Percentiles rank a stretch among this genome's conserved stretches.
These are phyloP conservation scores for Monosiga brevicollis DNA, from an alignment of 78 protist species.

Conservation along the genomic window DNA sequence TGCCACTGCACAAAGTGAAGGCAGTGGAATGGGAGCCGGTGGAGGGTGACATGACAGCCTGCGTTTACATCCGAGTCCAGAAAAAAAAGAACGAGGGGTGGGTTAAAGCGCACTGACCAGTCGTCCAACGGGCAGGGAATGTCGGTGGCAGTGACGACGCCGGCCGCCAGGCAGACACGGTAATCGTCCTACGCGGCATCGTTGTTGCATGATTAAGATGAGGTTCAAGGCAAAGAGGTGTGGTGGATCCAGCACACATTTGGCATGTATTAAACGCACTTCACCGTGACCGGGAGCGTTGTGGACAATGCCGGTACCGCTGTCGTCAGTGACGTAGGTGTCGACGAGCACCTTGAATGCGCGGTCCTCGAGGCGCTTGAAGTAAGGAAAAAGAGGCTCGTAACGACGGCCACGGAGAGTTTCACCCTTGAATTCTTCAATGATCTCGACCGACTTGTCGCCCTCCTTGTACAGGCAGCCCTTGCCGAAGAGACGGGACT, in stretches of 20 bases:
- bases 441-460: conserved; percentile 10
- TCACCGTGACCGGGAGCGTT: conserved; percentile 99
- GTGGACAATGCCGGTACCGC: conserved; percentile 99
- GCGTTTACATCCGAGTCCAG: too few relatives aligned
- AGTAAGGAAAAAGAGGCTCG: conserved; percentile 92
- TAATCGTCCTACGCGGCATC: conserved; percentile 92
- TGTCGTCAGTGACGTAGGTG: conserved; percentile 82
- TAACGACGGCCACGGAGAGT: conserved; percentile 70
- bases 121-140: background rate
- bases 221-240: too few relatives aligned
- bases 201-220: too few relatives aligned
- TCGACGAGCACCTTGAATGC: conserved; percentile 81
- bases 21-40: too few relatives aligned
- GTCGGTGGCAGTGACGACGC: conserved; percentile 25
- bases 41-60: too few relatives aligned
- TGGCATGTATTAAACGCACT: background rate
- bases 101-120: too few relatives aligned
- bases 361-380: conserved; percentile 16
- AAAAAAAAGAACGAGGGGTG: too few relatives aligned
- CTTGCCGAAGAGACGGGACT: conserved; percentile 6
- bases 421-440: conserved; percentile 33
- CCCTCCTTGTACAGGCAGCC: conserved; percentile 30
- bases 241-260: too few relatives aligned
- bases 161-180: conserved; percentile 77
- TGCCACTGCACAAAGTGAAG: too few relatives aligned